phyloP scores from a whole-genome alignment of 345 rosid species.

The Geranium rotundifolium region DNA sequence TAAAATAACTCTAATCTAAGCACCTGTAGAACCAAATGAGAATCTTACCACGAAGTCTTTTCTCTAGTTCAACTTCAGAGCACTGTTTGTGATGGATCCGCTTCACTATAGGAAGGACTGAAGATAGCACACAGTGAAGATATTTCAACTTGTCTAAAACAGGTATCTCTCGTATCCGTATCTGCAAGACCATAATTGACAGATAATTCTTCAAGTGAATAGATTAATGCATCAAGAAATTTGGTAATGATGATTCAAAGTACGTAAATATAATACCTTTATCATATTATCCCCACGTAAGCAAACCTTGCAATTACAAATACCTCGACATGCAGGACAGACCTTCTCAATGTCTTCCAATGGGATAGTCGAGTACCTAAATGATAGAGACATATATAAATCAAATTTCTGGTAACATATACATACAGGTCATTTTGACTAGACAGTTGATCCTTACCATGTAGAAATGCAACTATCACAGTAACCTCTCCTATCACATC shows the following conservation, averaged over 20 bases:
- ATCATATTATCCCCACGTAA: conserved; percentile 69
- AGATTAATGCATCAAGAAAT: not conserved
- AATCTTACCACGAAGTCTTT: conserved; percentile 60
- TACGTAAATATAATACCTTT: conserved; percentile 41
- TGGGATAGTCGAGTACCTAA: conserved; percentile 57
- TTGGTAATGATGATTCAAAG: not conserved
- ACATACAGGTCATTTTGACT: conserved; percentile 2
- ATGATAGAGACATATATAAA: conserved; percentile 8
- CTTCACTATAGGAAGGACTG: conserved; percentile 82
- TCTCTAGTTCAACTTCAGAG: conserved; percentile 78
- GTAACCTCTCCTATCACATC: conserved; percentile 79
- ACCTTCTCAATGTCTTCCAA: conserved; percentile 69
- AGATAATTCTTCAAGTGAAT: conserved; percentile 7
- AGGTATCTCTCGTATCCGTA: conserved; percentile 61
- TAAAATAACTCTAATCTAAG: not conserved
- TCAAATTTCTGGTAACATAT: conserved; percentile 3
- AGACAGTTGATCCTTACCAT: conserved; percentile 40
- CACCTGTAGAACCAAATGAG: not conserved
- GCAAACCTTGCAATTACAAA: conserved; percentile 83
- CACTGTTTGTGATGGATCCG: conserved; percentile 81
- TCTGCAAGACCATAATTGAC: conserved; percentile 33
- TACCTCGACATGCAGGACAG: conserved; percentile 94
- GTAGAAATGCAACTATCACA: conserved; percentile 63
- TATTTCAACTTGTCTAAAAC: conserved; percentile 78
- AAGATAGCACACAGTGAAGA: conserved; percentile 62